Conservation (phyloP, 106 monocot genomes). For the Allium sativum region DNA sequence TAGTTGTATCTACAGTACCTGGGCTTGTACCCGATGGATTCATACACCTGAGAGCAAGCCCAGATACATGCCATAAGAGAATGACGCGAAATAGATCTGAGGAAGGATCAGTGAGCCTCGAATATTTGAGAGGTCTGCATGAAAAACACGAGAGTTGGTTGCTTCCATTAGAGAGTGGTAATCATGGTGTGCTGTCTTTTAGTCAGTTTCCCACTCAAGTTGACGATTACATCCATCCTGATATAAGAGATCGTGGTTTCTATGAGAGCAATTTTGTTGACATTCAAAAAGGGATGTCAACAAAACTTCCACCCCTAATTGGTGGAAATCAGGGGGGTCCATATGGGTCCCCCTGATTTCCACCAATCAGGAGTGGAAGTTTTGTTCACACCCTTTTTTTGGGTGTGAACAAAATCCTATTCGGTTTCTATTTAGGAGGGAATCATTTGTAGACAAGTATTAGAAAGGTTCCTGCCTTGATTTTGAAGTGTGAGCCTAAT, state of each 20-base stretch:
- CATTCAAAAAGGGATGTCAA: too few species aligned
- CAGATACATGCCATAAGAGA: conserved; percentile 95
- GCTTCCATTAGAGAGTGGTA: conserved; percentile 61
- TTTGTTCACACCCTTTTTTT: too few species aligned
- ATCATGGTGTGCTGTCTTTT: conserved; percentile 72
- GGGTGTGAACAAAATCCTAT: too few species aligned
- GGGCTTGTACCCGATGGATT: conserved; percentile 94
- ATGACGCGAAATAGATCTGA: conserved; percentile 82
- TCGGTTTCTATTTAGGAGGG: conserved; percentile 88
- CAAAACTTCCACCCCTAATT: too few species aligned
- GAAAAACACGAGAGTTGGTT: conserved; percentile 99
- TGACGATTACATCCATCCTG: conserved; percentile 72
- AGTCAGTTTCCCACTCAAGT: conserved; percentile 56
- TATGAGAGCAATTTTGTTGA: too few species aligned
- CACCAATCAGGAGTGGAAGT: too few species aligned
- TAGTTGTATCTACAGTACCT: conserved; percentile 77
- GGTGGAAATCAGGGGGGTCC: too few species aligned
- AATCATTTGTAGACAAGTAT: conserved; percentile 91
- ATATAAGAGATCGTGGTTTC: conserved; percentile 83
- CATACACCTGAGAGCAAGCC: conserved; percentile 95
- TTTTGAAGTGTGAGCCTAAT: conserved; percentile 94
- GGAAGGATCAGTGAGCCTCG: conserved; percentile 76
- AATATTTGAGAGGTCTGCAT: conserved; percentile 81
- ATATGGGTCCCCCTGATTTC: too few species aligned
- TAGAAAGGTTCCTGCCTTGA: conserved; percentile 93